Evolutionary conservation across 1,139 yeast species (phyloP).

Genomic region (Hyphopichia buzzinii): DNA sequence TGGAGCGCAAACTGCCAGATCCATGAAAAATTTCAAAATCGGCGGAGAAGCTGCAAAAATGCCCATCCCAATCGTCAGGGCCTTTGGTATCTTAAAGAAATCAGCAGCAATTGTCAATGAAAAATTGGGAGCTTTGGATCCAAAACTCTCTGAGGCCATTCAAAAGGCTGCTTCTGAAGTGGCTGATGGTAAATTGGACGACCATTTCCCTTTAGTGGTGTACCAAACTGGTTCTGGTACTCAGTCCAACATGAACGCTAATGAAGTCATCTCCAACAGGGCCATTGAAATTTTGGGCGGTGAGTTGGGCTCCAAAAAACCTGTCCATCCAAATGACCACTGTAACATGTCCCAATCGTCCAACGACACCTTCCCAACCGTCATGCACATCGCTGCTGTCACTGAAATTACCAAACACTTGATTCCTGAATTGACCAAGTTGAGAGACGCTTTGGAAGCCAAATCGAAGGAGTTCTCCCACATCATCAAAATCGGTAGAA

Average conservation of each 20-base stretch:
- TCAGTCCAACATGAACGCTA: slow-evolving; percentile 98
- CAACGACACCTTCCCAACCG: slow-evolving; percentile 98
- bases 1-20: slow-evolving; percentile 98
- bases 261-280: slow-evolving; percentile 96
- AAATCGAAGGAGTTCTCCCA: slow-evolving; percentile 81
- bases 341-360: slow-evolving; percentile 98
- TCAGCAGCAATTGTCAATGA: slow-evolving; percentile 93
- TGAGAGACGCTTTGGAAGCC: slow-evolving; percentile 72
- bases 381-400: slow-evolving; percentile 99
- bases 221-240: slow-evolving; percentile 99
- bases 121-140: slow-evolving; percentile 75
- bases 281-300: slow-evolving; percentile 97
- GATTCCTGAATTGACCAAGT: slow-evolving; percentile 73
- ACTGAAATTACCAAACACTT: slow-evolving; percentile 74
- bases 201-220: slow-evolving; percentile 95
- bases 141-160: slow-evolving; percentile 79
- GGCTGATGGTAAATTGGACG: slow-evolving; percentile 83
- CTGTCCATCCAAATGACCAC: slow-evolving; percentile 98
- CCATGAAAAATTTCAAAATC: slow-evolving; percentile 88
- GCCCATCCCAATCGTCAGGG: slow-evolving; percentile 87
- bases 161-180: slow-evolving; percentile 96
- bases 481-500: slow-evolving; percentile 97
- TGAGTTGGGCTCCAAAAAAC: slow-evolving; percentile 80
- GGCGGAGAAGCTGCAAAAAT: slow-evolving; percentile 89
- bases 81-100: slow-evolving; percentile 91